phyloP scores from a whole-genome alignment of 306 rosid genomes.

The Sesbania bispinosa region DNA sequence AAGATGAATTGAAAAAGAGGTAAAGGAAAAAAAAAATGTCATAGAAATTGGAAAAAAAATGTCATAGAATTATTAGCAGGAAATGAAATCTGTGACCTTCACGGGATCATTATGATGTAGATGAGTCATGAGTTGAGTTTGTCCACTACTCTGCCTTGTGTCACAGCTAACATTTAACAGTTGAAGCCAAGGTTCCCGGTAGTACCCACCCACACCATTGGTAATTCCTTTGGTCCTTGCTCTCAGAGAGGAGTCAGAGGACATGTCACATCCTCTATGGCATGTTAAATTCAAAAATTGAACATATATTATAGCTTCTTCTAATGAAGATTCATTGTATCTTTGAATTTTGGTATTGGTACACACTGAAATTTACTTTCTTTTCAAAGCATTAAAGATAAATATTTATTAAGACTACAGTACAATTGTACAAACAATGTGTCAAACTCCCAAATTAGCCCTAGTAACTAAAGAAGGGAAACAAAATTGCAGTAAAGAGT shows the following conservation, averaged over 20 bases:
- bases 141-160: constrained; percentile 17
- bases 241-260: constrained; percentile 3
- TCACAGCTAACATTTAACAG: background rate
- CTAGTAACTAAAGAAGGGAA: too few species aligned
- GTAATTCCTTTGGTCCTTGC: constrained; percentile 30
- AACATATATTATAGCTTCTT: background rate
- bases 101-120: constrained; percentile 4
- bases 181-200: background rate
- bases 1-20: background rate
- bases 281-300: background rate
- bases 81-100: constrained; percentile 12
- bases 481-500: too few species aligned
- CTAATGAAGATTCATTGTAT: background rate
- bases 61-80: background rate
- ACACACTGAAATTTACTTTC: background rate
- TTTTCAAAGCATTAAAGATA: background rate
- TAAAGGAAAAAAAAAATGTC: background rate
- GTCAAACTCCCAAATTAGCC: background rate
- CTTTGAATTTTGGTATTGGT: background rate
- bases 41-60: background rate
- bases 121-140: constrained; percentile 5
- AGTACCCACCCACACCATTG: constrained; percentile 17
- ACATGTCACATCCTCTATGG: constrained; percentile 21
- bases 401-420: background rate
- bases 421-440: background rate